A percentile compares a stretch with the other conserved stretches of the same genome.
These are phyloP conservation scores for Boeremia lycopersici DNA, from an alignment of 2,329 filamentous ascomycete species.

Conservation along the genomic window DNA sequence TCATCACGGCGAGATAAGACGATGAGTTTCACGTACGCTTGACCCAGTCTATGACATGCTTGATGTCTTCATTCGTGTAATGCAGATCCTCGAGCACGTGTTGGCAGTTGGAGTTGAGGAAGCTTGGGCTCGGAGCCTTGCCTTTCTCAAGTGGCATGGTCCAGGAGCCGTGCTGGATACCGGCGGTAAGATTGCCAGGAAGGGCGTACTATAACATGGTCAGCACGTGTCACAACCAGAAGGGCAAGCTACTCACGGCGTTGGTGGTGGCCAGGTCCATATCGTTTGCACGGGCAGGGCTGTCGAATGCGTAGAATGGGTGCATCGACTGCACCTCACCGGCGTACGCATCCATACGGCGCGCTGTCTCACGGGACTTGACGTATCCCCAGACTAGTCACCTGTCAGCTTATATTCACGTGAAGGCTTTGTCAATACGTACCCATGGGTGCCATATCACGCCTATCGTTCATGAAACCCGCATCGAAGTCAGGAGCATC, in stretches of 20 bases:
- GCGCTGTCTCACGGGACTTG: slow-evolving; percentile 79
- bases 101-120: slow-evolving; percentile 69
- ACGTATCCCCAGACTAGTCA: slow-evolving; percentile 76
- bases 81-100: slow-evolving; percentile 66
- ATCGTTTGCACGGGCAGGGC: slow-evolving; percentile 71
- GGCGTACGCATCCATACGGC: slow-evolving; percentile 77
- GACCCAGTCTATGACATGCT: slow-evolving; percentile 69
- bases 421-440: neutral
- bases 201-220: slow-evolving; percentile 65
- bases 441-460: slow-evolving; percentile 75
- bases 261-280: slow-evolving; percentile 78
- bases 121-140: slow-evolving; percentile 54
- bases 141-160: slow-evolving; percentile 64
- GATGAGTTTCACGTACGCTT: slow-evolving; percentile 43
- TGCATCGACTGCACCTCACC: slow-evolving; percentile 70
- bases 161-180: slow-evolving; percentile 77
- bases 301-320: slow-evolving; percentile 74
- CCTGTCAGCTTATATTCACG: neutral
- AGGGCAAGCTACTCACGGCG: slow-evolving; percentile 37
- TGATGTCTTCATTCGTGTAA: slow-evolving; percentile 68
- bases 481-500: slow-evolving; percentile 78
- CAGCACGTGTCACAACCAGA: neutral
- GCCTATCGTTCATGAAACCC: slow-evolving; percentile 84
- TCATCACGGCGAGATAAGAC: neutral
- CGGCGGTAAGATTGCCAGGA: slow-evolving; percentile 71